phyloP scores from a whole-genome alignment of 1,139 yeast species.

The Sugiyamaella sp. region DNA sequence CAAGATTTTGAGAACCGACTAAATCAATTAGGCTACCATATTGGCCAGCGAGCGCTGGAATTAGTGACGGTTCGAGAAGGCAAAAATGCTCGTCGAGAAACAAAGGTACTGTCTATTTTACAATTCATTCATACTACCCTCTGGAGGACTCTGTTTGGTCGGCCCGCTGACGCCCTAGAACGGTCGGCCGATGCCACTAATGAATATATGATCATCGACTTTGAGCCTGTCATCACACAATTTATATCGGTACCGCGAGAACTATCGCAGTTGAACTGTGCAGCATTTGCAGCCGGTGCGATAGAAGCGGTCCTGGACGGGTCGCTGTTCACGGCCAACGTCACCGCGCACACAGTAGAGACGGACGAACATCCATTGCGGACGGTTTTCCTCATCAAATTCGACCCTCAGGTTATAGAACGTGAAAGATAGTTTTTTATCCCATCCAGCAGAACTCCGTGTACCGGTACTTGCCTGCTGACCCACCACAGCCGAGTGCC shows the following conservation, averaged over 20 bases:
- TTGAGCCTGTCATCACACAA: constrained; percentile 72
- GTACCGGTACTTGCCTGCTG: too few species aligned
- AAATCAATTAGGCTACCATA: constrained; percentile 73
- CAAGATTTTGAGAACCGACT: constrained; percentile 77
- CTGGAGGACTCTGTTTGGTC: constrained; percentile 84
- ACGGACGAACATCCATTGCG: constrained; percentile 63
- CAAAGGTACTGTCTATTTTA: constrained; percentile 70
- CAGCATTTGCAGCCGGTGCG: constrained; percentile 88
- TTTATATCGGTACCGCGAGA: constrained; percentile 82
- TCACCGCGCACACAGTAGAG: constrained; percentile 86
- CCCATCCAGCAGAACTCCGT: too few species aligned
- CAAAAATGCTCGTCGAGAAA: constrained; percentile 71
- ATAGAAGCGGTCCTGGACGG: constrained; percentile 87
- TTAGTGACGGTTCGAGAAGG: constrained; percentile 63
- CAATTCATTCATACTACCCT: constrained; percentile 82
- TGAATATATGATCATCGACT: constrained; percentile 83
- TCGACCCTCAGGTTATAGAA: constrained; percentile 43
- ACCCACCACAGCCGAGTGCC: too few species aligned
- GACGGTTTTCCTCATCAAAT: constrained; percentile 83
- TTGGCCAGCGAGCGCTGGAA: constrained; percentile 64
- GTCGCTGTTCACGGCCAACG: constrained; percentile 78
- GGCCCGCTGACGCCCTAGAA: constrained; percentile 83
- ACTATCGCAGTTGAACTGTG: constrained; percentile 75
- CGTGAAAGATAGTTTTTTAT: constrained; percentile 25
- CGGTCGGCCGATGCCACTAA: constrained; percentile 79